A percentile compares a stretch with the other conserved stretches of the same genome.
phyloP scores from a whole-genome alignment of 805 yeast genomes.

The Saccharomycopsis vini region DNA sequence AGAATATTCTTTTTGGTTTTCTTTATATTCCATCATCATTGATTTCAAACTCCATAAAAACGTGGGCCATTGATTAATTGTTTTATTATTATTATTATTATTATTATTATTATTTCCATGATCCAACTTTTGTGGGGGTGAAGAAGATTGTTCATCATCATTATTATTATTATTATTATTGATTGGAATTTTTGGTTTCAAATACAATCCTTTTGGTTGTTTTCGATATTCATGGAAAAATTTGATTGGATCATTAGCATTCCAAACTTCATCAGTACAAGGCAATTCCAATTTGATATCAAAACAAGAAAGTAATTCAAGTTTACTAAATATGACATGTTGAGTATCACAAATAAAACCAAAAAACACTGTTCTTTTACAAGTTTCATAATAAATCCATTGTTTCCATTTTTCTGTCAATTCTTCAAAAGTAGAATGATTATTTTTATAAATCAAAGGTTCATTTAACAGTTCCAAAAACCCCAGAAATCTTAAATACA shows the following conservation, averaged over 20 bases:
- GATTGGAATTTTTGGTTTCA: constrained; percentile 3
- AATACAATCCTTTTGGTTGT: constrained; percentile 24
- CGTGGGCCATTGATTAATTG: constrained; percentile 28
- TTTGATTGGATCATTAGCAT: constrained; percentile 23
- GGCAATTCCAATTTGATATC: constrained; percentile 38
- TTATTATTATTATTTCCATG: background rate
- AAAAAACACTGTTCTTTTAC: constrained; percentile 35
- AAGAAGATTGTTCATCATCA: background rate
- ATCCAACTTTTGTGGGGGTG: background rate
- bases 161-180: background rate
- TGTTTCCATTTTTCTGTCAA: constrained; percentile 29
- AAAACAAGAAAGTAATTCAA: constrained; percentile 31
- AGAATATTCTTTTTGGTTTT: constrained; percentile 27
- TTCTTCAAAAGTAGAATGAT: constrained; percentile 1
- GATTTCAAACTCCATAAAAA: constrained; percentile 28
- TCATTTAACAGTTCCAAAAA: constrained; percentile 10
- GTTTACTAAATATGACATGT: constrained; percentile 21
- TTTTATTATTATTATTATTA: constrained; percentile 18
- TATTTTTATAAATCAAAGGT: constrained; percentile 6
- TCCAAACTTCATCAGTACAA: constrained; percentile 38
- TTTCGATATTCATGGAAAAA: constrained; percentile 24
- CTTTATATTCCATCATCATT: constrained; percentile 27
- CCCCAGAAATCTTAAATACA: constrained; percentile 13
- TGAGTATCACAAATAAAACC: constrained; percentile 36
- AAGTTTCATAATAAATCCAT: constrained; percentile 39